Conservation (phyloP, 495 filamentous ascomycete genomes). For the Penicillium antarcticum region DNA sequence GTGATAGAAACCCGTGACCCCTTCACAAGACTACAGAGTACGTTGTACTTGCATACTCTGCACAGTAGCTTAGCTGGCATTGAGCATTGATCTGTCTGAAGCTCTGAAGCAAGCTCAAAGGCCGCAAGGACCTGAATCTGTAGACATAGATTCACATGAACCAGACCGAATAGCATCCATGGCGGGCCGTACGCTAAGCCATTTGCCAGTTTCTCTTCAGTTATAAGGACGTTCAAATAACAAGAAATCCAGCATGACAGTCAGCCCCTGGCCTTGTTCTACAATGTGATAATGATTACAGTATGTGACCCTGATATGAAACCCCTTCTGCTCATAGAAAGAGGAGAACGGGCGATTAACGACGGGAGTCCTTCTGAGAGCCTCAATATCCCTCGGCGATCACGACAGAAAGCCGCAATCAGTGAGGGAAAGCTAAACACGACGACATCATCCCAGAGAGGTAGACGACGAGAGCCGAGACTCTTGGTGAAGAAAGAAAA, state of each 20-base stretch:
- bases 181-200: too few relatives aligned
- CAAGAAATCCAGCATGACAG: too few relatives aligned
- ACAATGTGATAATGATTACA: not conserved
- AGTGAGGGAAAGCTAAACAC: constrained; percentile 40
- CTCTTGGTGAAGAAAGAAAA: constrained; percentile 35
- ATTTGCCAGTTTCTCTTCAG: too few relatives aligned
- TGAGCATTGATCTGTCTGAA: too few relatives aligned
- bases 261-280: too few relatives aligned
- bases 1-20: constrained; percentile 3
- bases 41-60: too few relatives aligned
- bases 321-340: constrained; percentile 47
- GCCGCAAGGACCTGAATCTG: too few relatives aligned
- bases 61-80: too few relatives aligned
- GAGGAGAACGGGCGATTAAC: constrained; percentile 57
- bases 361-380: constrained; percentile 50
- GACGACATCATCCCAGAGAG: constrained; percentile 41
- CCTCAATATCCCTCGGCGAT: constrained; percentile 37
- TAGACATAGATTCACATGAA: not conserved
- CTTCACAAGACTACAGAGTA: too few relatives aligned
- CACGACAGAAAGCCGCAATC: constrained; percentile 51
- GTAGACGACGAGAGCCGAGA: constrained; percentile 46
- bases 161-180: not conserved
- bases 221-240: too few relatives aligned
- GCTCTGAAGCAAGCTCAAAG: too few relatives aligned
- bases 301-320: constrained; percentile 55